Conservation (phyloP, 495 filamentous ascomycete genomes). For the Penicillium alfredii region DNA sequence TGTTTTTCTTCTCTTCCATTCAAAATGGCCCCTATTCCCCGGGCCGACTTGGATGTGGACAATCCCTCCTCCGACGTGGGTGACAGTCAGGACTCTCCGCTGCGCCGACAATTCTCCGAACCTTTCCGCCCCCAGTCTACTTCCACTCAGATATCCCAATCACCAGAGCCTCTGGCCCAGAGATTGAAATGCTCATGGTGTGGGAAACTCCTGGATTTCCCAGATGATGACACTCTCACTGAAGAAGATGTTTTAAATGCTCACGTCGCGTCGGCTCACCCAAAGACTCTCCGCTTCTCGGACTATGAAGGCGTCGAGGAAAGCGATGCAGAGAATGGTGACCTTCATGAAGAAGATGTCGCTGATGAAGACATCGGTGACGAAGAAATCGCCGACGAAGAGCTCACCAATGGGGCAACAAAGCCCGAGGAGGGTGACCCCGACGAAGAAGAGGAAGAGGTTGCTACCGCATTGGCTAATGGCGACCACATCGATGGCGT, state of each 20-base stretch:
- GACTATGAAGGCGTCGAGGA: constrained; percentile 23
- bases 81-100: constrained; percentile 37
- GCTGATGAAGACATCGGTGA: constrained; percentile 11
- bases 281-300: constrained; percentile 21
- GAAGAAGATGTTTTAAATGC: constrained; percentile 26
- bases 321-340: constrained; percentile 7
- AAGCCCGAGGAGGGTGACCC: constrained; percentile 11
- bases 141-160: constrained; percentile 34
- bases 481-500: constrained; percentile 9
- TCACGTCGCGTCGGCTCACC: constrained; percentile 31
- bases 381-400: constrained; percentile 19
- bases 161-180: constrained; percentile 25
- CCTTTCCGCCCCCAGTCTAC: constrained; percentile 32
- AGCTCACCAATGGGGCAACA: constrained; percentile 13
- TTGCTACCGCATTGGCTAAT: constrained; percentile 4
- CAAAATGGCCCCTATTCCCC: constrained; percentile 34
- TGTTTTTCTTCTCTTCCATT: constrained; percentile 2
- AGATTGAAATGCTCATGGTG: constrained; percentile 35
- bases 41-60: constrained; percentile 34
- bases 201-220: constrained; percentile 28
- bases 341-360: constrained; percentile 1
- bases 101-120: constrained; percentile 43
- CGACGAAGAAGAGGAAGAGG: constrained; percentile 9
- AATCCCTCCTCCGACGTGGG: constrained; percentile 37
- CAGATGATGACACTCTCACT: constrained; percentile 21